A percentile compares a stretch with the other conserved stretches of the same genome.
Evolutionary conservation across 2,329 filamentous ascomycete genomes (phyloP).

Genomic region (Fusarium decemcellulare): DNA sequence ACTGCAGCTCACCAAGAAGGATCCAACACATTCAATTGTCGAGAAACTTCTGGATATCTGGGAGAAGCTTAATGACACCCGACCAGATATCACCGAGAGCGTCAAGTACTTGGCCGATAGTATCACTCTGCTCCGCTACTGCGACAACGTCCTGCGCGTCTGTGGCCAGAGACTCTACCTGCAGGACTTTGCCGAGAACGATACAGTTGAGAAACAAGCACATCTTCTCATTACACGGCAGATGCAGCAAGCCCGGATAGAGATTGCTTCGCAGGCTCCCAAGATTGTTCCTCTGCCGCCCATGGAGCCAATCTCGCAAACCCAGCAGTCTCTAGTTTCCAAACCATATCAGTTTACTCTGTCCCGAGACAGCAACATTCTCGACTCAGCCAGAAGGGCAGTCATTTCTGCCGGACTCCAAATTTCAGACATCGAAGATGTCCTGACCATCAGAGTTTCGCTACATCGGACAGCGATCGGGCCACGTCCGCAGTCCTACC

Average conservation of each 20-base stretch:
- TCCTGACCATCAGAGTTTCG: conserved; percentile 49
- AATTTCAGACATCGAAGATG: conserved; percentile 45
- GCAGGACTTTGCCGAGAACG: conserved; percentile 51
- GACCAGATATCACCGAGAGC: conserved; percentile 44
- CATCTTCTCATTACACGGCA: conserved; percentile 43
- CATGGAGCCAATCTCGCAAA: neutral
- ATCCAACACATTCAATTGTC: conserved; percentile 23
- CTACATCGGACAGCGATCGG: conserved; percentile 50
- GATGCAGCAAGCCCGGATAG: conserved; percentile 32
- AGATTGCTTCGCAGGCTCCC: conserved; percentile 13
- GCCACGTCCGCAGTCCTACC: conserved; percentile 52
- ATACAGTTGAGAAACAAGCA: conserved; percentile 52
- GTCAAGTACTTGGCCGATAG: conserved; percentile 53
- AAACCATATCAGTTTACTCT: neutral
- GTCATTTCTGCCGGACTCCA: conserved; percentile 36
- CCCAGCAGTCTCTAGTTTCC: neutral
- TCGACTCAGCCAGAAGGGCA: conserved; percentile 24
- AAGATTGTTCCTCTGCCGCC: neutral
- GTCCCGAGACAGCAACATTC: neutral
- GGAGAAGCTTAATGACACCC: conserved; percentile 49
- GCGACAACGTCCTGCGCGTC: conserved; percentile 48
- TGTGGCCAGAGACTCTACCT: conserved; percentile 51
- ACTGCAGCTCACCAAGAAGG: neutral
- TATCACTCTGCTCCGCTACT: conserved; percentile 56
- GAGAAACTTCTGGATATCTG: conserved; percentile 45